phyloP scores from a whole-genome alignment of 176 grass and related monocot genomes.

The Phoenix roebelenii region DNA sequence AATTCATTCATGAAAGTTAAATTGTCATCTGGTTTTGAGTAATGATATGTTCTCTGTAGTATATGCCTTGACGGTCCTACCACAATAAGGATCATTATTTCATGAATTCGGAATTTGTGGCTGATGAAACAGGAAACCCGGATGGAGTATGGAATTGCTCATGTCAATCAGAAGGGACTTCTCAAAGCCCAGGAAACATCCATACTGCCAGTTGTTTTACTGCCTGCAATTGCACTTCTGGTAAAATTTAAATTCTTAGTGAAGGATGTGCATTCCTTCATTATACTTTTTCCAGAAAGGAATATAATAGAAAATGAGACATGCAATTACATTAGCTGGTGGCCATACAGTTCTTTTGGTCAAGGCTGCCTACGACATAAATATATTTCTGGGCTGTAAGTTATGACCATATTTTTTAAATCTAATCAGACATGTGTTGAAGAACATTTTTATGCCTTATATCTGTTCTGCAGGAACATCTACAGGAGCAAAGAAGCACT shows the following conservation, averaged over 20 bases:
- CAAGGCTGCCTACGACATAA: too few relatives aligned
- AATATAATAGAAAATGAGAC: too few relatives aligned
- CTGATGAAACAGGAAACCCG: slow-evolving; percentile 21
- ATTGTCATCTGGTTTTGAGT: slow-evolving; percentile 1
- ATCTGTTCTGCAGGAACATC: slow-evolving; percentile 37
- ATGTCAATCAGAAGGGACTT: slow-evolving; percentile 20
- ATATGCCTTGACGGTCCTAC: background rate
- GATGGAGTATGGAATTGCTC: slow-evolving; percentile 71
- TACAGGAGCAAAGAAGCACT: slow-evolving; percentile 30
- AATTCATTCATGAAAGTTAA: background rate
- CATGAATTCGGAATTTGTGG: slow-evolving; percentile 2
- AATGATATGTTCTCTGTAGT: background rate
- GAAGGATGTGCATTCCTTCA: background rate
- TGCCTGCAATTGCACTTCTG: slow-evolving; percentile 87
- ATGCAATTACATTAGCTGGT: too few relatives aligned
- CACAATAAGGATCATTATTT: background rate
- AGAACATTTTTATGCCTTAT: slow-evolving; percentile 22
- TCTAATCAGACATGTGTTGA: too few relatives aligned
- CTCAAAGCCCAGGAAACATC: slow-evolving; percentile 21
- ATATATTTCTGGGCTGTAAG: too few relatives aligned
- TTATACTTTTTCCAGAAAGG: too few relatives aligned
- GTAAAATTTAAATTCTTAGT: slow-evolving; percentile 23
- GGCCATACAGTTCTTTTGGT: too few relatives aligned
- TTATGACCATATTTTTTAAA: too few relatives aligned
- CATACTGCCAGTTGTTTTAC: slow-evolving; percentile 44